These are phyloP conservation scores for Diaporthe ampelina DNA, from an alignment of 2,329 filamentous ascomycete genomes.

Conservation along the genomic window DNA sequence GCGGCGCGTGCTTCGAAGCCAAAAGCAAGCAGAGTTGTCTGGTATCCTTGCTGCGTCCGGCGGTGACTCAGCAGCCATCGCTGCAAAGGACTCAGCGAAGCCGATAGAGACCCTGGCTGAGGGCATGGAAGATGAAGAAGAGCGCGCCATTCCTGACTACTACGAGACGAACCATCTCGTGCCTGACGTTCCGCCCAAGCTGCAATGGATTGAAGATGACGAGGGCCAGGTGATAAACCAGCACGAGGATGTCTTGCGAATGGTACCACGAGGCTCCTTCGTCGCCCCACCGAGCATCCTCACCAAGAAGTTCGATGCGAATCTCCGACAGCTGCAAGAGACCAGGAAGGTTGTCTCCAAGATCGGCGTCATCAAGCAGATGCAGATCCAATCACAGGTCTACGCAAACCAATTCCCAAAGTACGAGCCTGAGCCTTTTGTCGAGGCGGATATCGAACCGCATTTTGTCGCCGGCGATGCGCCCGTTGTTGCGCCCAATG, in stretches of 20 bases:
- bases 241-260: constrained; percentile 84
- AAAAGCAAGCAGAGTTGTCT: constrained; percentile 75
- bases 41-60: constrained; percentile 56
- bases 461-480: constrained; percentile 91
- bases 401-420: constrained; percentile 99
- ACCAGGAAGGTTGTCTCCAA: constrained; percentile 96
- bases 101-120: constrained; percentile 86
- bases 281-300: constrained; percentile 80
- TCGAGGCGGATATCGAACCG: constrained; percentile 88
- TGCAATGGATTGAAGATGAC: constrained; percentile 90
- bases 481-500: constrained; percentile 85
- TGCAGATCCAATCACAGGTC: constrained; percentile 98
- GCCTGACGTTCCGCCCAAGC: constrained; percentile 82
- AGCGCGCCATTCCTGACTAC: constrained; percentile 90
- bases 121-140: constrained; percentile 91
- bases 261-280: constrained; percentile 83
- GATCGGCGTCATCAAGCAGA: constrained; percentile 98
- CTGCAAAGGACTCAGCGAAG: constrained; percentile 63
- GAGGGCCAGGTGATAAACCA: constrained; percentile 92
- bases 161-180: constrained; percentile 90
- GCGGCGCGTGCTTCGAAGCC: constrained; percentile 86
- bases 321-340: constrained; percentile 96
- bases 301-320: constrained; percentile 85
- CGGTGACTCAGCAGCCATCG: constrained; percentile 60
- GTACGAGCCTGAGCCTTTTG: constrained; percentile 90